phyloP scores from a whole-genome alignment of 257 asterid species.

The Euphrasia confusa region DNA sequence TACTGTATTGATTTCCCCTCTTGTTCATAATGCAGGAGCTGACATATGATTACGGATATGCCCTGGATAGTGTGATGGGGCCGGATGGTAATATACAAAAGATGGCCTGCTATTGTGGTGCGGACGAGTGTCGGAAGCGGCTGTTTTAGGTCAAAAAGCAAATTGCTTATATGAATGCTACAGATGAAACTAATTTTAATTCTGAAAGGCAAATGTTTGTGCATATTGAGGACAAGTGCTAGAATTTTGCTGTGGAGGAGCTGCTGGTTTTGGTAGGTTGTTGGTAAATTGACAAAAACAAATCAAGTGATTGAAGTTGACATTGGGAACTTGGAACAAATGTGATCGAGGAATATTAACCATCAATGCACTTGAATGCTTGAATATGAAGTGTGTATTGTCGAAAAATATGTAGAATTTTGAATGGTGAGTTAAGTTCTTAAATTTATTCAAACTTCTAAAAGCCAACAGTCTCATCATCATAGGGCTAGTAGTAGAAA shows the following conservation, averaged over 20 bases:
- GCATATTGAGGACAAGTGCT: neutral
- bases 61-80: slow-evolving; percentile 64
- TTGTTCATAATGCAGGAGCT: slow-evolving; percentile 52
- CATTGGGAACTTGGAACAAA: too few species aligned
- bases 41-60: slow-evolving; percentile 71
- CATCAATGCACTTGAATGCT: neutral
- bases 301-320: too few species aligned
- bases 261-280: neutral
- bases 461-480: too few species aligned
- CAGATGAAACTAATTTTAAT: too few species aligned
- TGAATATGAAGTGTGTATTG: neutral
- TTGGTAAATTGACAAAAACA: too few species aligned
- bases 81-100: slow-evolving; percentile 50
- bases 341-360: too few species aligned
- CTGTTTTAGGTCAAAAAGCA: slow-evolving; percentile 28
- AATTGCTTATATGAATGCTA: neutral
- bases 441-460: too few species aligned
- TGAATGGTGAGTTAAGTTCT: too few species aligned
- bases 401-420: too few species aligned
- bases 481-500: too few species aligned
- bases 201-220: too few species aligned
- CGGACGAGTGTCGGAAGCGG: slow-evolving; percentile 62
- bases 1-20: neutral
- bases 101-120: slow-evolving; percentile 71
- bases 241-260: neutral